Evolutionary conservation across 345 rosid genomes (phyloP).

Genomic region (Rhodamnia rubescens): DNA sequence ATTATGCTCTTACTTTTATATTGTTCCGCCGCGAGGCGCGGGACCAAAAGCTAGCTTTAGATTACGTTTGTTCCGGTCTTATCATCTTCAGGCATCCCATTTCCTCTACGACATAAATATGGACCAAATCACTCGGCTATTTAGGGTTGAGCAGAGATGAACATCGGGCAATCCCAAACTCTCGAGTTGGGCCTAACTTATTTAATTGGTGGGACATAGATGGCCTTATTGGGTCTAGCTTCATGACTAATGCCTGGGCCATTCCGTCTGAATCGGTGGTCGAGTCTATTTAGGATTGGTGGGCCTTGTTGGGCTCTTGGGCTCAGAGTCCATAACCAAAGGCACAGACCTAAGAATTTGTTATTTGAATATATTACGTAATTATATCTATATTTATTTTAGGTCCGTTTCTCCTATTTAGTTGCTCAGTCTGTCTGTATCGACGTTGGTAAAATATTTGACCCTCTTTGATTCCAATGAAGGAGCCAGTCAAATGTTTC

Average conservation of each 20-base stretch:
- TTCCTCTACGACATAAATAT: not conserved
- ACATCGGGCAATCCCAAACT: not conserved
- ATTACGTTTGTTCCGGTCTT: not conserved
- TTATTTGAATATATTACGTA: too few relatives aligned
- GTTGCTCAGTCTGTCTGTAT: too few relatives aligned
- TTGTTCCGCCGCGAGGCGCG: too few relatives aligned
- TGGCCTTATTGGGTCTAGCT: not conserved
- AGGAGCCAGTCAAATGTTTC: not conserved
- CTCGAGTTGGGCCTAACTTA: not conserved
- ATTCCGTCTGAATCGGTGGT: not conserved
- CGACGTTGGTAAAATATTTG: not conserved
- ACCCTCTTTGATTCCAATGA: not conserved
- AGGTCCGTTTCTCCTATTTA: too few relatives aligned
- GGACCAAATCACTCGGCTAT: not conserved
- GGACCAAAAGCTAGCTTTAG: not conserved
- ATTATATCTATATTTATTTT: too few relatives aligned
- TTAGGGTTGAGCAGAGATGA: too few relatives aligned
- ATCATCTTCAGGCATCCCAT: too few relatives aligned
- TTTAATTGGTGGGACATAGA: not conserved
- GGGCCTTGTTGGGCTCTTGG: not conserved
- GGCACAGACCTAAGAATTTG: too few relatives aligned
- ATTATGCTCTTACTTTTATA: not conserved
- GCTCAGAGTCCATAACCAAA: not conserved
- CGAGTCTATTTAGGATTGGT: not conserved
- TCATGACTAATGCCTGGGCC: not conserved